These are phyloP conservation scores for Murraya koenigii DNA, from an alignment of 345 rosid genomes.

Conservation along the genomic window DNA sequence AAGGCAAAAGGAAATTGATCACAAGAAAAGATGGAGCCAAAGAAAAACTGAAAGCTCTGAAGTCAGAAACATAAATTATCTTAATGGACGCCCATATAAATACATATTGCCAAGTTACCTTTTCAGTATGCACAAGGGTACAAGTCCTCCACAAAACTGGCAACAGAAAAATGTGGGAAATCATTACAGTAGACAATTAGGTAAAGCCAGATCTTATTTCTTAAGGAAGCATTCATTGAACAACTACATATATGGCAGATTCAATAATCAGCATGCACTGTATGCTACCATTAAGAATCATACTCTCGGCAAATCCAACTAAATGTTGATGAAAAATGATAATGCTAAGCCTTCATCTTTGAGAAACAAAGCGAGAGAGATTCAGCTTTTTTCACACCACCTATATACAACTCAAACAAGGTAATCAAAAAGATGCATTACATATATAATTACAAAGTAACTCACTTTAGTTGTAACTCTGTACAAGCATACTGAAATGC, in stretches of 20 bases:
- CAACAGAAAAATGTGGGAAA: neutral
- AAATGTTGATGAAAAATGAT: neutral
- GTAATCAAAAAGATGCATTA: neutral
- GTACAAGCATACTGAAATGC: conserved; percentile 4
- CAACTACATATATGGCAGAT: neutral
- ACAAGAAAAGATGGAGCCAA: neutral
- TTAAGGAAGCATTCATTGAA: neutral
- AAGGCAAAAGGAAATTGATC: neutral
- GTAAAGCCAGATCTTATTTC: neutral
- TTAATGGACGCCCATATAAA: neutral
- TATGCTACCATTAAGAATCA: neutral
- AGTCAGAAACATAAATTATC: neutral
- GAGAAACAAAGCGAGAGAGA: neutral
- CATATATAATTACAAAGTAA: neutral
- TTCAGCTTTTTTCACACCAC: neutral
- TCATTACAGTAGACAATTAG: neutral
- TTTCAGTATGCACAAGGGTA: neutral
- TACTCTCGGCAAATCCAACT: neutral
- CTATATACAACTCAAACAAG: neutral
- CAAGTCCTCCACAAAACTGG: neutral
- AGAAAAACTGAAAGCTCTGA: neutral
- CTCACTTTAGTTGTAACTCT: neutral
- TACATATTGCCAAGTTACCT: neutral
- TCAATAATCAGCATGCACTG: neutral
- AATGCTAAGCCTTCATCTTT: neutral